These are phyloP conservation scores for Akanthomyces lecanii DNA, from an alignment of 2,329 filamentous ascomycete species.

Conservation along the genomic window DNA sequence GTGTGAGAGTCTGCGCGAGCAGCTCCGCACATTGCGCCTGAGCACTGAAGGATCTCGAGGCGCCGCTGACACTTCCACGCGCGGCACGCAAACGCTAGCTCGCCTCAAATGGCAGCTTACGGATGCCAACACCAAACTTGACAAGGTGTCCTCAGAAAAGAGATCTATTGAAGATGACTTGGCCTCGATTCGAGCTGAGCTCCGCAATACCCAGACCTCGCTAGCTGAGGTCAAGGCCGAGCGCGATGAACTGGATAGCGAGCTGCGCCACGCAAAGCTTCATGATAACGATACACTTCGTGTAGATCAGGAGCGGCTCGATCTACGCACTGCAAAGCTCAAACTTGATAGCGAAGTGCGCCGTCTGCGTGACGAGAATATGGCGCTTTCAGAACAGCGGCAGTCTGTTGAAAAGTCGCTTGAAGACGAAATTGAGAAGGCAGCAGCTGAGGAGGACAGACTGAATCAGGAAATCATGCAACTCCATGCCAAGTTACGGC, in stretches of 20 bases:
- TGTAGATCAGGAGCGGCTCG: constrained; percentile 64
- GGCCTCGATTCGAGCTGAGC: constrained; percentile 53
- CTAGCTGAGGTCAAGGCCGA: constrained; percentile 59
- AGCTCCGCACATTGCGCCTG: constrained; percentile 36
- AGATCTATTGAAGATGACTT: constrained; percentile 61
- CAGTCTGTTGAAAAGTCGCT: constrained; percentile 59
- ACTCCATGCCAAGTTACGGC: constrained; percentile 43
- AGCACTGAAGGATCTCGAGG: constrained; percentile 26
- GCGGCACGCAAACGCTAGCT: constrained; percentile 41
- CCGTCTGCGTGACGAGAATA: constrained; percentile 61
- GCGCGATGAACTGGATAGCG: constrained; percentile 60
- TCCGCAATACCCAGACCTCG: constrained; percentile 54
- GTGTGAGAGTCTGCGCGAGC: constrained; percentile 28
- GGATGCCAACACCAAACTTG: constrained; percentile 55
- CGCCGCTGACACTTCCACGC: constrained; percentile 24
- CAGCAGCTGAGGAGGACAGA: constrained; percentile 61
- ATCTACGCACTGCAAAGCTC: constrained; percentile 62
- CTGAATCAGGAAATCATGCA: constrained; percentile 51
- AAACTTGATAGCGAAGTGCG: constrained; percentile 65
- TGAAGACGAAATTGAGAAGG: constrained; percentile 62
- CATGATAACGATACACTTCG: constrained; percentile 56
- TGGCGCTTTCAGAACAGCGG: constrained; percentile 51
- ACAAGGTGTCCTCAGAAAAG: constrained; percentile 56
- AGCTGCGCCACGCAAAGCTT: constrained; percentile 52
- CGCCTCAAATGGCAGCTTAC: constrained; percentile 53